A percentile compares a stretch with the other conserved stretches of the same genome.
These are phyloP conservation scores for Ustilago sp. DNA, from an alignment of 1,284 basidiomycete genomes.

Conservation along the genomic window DNA sequence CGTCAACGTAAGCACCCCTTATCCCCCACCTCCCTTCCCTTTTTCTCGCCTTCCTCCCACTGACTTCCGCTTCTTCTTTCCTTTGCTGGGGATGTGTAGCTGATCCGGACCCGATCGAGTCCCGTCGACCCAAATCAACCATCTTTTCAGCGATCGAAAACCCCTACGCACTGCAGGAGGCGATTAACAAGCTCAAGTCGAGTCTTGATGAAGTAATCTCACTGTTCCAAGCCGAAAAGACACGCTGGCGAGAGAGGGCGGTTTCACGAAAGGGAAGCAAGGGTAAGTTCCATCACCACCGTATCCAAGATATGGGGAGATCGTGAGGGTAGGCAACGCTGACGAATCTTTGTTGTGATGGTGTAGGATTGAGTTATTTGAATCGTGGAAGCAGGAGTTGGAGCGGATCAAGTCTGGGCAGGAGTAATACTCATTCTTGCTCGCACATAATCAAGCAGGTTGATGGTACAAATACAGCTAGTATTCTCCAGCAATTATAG, in stretches of 20 bases:
- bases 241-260: constrained; percentile 54
- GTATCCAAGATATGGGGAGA: neutral
- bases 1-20: constrained; percentile 31
- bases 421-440: constrained; percentile 16
- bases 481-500: neutral
- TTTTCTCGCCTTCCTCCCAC: neutral
- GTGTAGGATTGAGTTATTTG: constrained; percentile 49
- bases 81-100: constrained; percentile 11
- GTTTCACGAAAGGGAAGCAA: constrained; percentile 59
- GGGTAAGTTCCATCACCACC: constrained; percentile 35
- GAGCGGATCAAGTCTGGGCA: constrained; percentile 57
- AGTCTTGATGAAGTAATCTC: constrained; percentile 57
- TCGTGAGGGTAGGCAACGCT: neutral
- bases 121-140: constrained; percentile 39
- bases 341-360: neutral
- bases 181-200: constrained; percentile 55
- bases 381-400: constrained; percentile 56
- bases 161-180: constrained; percentile 58
- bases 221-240: constrained; percentile 60
- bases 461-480: constrained; percentile 19
- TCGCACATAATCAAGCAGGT: neutral
- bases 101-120: constrained; percentile 38
- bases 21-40: neutral
- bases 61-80: neutral
- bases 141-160: constrained; percentile 61